A percentile compares a stretch with the other conserved stretches of the same genome.
phyloP scores from a whole-genome alignment of 371 early-diverging fungal genomes.

The Entomophthora muscae region DNA sequence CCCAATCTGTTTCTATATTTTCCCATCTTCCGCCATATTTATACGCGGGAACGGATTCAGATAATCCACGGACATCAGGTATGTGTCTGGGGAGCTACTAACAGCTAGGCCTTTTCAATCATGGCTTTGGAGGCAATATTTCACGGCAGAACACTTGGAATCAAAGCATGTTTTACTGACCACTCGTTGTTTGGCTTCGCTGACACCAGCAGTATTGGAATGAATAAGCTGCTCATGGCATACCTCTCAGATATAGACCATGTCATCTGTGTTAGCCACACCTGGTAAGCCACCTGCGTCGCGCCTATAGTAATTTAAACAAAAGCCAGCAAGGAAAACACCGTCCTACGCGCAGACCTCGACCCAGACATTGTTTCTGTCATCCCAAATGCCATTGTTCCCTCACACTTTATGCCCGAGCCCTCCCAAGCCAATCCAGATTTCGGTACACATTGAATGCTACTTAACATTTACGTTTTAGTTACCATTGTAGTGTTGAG shows the following conservation, averaged over 20 bases:
- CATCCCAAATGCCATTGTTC: constrained; percentile 98
- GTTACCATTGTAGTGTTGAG: constrained; percentile 89
- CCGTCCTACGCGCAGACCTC: constrained; percentile 82
- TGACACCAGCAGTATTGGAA: constrained; percentile 81
- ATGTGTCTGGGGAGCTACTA: neutral
- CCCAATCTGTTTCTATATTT: constrained; percentile 90
- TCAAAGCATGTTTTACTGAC: constrained; percentile 94
- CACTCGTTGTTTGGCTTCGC: constrained; percentile 97
- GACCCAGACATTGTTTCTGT: constrained; percentile 82
- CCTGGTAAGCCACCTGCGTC: constrained; percentile 33
- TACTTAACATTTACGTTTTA: constrained; percentile 12
- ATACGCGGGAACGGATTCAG: constrained; percentile 79
- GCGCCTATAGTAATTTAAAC: neutral
- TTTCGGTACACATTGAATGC: neutral
- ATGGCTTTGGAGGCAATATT: constrained; percentile 92
- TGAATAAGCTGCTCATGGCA: constrained; percentile 89
- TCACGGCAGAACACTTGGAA: constrained; percentile 90
- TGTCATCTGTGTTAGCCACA: constrained; percentile 97
- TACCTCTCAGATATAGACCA: constrained; percentile 87
- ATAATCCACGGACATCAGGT: constrained; percentile 96
- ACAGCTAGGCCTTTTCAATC: constrained; percentile 61
- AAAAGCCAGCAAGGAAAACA: constrained; percentile 86
- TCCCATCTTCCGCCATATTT: constrained; percentile 81
- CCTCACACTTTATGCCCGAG: constrained; percentile 76
- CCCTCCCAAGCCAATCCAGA: constrained; percentile 51